These are phyloP conservation scores for Penicillium cosmopolitanum DNA, from an alignment of 495 filamentous ascomycete genomes.

Conservation along the genomic window DNA sequence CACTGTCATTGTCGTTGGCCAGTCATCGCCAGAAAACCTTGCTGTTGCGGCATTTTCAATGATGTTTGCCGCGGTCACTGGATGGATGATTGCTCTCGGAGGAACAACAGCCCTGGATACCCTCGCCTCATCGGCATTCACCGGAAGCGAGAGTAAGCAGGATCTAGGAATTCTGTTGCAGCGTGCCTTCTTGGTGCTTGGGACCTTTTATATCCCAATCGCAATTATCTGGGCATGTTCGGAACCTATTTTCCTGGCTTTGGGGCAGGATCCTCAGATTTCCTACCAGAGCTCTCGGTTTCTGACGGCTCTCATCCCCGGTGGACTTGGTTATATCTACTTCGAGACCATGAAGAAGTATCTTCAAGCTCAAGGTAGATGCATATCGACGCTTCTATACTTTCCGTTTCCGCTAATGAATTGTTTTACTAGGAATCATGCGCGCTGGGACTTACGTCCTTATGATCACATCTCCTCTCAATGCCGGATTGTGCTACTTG, in stretches of 20 bases:
- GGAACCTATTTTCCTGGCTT: constrained; percentile 71
- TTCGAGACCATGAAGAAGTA: constrained; percentile 94
- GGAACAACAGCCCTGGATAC: constrained; percentile 92
- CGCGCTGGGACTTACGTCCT: constrained; percentile 86
- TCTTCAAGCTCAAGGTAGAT: constrained; percentile 80
- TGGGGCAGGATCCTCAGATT: constrained; percentile 82
- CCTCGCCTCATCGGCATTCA: constrained; percentile 83
- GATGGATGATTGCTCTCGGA: constrained; percentile 89
- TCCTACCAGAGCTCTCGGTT: constrained; percentile 76
- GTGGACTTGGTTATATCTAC: constrained; percentile 87
- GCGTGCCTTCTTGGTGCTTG: constrained; percentile 74
- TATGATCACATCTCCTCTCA: constrained; percentile 79
- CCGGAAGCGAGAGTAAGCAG: constrained; percentile 78
- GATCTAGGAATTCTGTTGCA: constrained; percentile 85
- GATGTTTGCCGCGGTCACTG: constrained; percentile 93
- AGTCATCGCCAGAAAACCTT: constrained; percentile 77
- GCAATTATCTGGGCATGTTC: constrained; percentile 77
- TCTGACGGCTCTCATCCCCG: constrained; percentile 77
- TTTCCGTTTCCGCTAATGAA: constrained; percentile 2
- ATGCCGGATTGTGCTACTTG: constrained; percentile 75
- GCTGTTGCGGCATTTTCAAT: constrained; percentile 86
- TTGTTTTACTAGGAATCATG: constrained; percentile 68
- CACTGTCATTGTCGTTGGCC: constrained; percentile 83
- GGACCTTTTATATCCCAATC: constrained; percentile 75
- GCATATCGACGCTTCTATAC: not conserved